phyloP scores from a whole-genome alignment of 352 stramenopile species.

The Globisporangium echinulatum region DNA sequence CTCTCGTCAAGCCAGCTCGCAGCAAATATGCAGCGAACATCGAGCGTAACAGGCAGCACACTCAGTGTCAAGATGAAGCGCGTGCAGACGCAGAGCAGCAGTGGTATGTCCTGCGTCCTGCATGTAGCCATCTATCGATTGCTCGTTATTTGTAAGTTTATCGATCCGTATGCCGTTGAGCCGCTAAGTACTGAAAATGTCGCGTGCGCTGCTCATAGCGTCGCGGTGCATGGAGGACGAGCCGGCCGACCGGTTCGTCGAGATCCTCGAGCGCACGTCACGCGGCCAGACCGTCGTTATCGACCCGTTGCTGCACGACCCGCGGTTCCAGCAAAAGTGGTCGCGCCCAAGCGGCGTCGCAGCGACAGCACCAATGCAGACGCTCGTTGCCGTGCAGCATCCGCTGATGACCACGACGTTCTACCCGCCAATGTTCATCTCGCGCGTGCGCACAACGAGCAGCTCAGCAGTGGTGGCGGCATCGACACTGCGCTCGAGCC shows the following conservation, averaged over 20 bases:
- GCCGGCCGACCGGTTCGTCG: slow-evolving; percentile 41
- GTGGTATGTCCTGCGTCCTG: slow-evolving; percentile 12
- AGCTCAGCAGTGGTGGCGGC: not conserved
- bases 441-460: slow-evolving; percentile 24
- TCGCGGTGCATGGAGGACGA: slow-evolving; percentile 12
- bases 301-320: slow-evolving; percentile 48
- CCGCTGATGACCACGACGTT: slow-evolving; percentile 51
- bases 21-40: not conserved
- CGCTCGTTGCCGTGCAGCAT: slow-evolving; percentile 29
- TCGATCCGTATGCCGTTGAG: too few species aligned
- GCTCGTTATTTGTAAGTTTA: too few species aligned
- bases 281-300: slow-evolving; percentile 41
- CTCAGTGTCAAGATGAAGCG: slow-evolving; percentile 31
- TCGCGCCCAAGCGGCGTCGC: slow-evolving; percentile 16
- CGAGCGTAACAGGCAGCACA: not conserved
- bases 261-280: slow-evolving; percentile 53
- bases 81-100: slow-evolving; percentile 13
- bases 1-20: slow-evolving; percentile 2
- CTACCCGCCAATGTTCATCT: slow-evolving; percentile 44
- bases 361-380: slow-evolving; percentile 29
- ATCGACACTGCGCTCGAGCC: slow-evolving; percentile 7
- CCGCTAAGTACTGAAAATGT: not conserved
- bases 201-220: not conserved
- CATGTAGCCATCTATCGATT: not conserved
- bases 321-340: slow-evolving; percentile 62